A percentile compares a stretch with the other conserved stretches of the same genome.
Evolutionary conservation across 306 rosid species (phyloP).

Genomic region (Trichosanthes cucumerina): DNA sequence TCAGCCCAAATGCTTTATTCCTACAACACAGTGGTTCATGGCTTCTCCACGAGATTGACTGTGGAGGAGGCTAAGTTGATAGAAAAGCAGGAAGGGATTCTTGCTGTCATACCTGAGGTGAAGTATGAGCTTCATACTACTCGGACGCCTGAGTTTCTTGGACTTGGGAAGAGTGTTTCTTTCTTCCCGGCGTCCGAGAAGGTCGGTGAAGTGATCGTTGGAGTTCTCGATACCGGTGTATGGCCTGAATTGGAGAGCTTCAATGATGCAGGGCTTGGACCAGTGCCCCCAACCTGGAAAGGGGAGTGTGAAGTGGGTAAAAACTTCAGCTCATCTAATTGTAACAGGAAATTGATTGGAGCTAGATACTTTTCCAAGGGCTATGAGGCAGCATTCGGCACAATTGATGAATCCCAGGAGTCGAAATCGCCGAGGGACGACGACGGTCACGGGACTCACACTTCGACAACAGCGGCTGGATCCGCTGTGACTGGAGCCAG

Average conservation of each 20-base stretch:
- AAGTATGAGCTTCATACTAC: constrained; percentile 82
- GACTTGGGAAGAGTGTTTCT: constrained; percentile 28
- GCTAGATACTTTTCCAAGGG: constrained; percentile 68
- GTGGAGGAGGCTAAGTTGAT: constrained; percentile 54
- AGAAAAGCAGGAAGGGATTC: constrained; percentile 45
- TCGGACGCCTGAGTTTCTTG: constrained; percentile 79
- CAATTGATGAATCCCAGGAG: constrained; percentile 36
- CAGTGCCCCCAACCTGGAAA: constrained; percentile 60
- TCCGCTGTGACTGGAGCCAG: constrained; percentile 55
- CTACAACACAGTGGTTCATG: constrained; percentile 57
- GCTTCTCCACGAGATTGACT: constrained; percentile 78
- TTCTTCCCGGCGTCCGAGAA: constrained; percentile 14
- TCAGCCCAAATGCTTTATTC: constrained; percentile 69
- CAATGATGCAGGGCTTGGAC: constrained; percentile 50
- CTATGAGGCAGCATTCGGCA: constrained; percentile 48
- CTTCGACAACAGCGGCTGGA: constrained; percentile 82
- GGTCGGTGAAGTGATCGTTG: constrained; percentile 48
- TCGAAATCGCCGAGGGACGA: constrained; percentile 83
- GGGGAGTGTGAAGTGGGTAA: constrained; percentile 60
- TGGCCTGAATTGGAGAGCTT: constrained; percentile 81
- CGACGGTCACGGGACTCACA: constrained; percentile 90
- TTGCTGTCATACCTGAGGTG: constrained; percentile 49
- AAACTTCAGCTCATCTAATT: constrained; percentile 50
- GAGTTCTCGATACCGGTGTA: constrained; percentile 78
- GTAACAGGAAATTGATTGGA: constrained; percentile 74